Conservation (phyloP, 768 basidiomycete genomes). For the Tricholoma terreum region DNA sequence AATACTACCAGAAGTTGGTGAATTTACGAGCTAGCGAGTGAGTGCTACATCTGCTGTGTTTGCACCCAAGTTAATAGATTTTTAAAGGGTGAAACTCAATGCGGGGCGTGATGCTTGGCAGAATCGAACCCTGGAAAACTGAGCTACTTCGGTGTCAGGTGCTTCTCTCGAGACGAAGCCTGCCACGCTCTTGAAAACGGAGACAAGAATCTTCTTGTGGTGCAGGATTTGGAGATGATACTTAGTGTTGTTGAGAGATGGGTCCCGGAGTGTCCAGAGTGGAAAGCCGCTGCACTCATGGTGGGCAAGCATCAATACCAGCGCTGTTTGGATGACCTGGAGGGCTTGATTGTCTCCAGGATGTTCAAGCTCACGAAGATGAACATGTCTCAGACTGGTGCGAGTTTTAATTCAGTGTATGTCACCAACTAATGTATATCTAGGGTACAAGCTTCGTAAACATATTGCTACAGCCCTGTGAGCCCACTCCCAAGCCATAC, state of each 20-base stretch:
- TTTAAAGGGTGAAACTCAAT: not conserved
- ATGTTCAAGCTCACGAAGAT: constrained; percentile 27
- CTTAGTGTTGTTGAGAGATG: not conserved
- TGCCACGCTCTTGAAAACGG: not conserved
- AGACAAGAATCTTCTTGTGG: not conserved
- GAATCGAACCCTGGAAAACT: not conserved
- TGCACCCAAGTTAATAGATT: not conserved
- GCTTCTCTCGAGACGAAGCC: not conserved
- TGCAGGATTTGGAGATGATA: not conserved
- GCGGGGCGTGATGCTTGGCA: not conserved
- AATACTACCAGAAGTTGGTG: not conserved
- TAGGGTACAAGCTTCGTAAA: constrained; percentile 11
- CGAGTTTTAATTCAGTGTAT: not conserved
- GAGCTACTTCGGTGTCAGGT: not conserved
- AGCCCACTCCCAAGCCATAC: constrained; percentile 16
- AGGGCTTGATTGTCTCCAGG: constrained; percentile 16
- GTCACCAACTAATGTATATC: not conserved
- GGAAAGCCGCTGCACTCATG: not conserved
- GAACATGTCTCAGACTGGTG: constrained; percentile 27
- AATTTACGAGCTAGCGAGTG: not conserved
- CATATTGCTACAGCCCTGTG: constrained; percentile 8
- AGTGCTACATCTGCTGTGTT: not conserved
- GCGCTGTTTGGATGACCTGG: constrained; percentile 4
- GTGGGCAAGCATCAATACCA: not conserved
- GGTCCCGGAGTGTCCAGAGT: not conserved